Conservation (phyloP, 2,329 filamentous ascomycete species). For the Colletotrichum lupini region DNA sequence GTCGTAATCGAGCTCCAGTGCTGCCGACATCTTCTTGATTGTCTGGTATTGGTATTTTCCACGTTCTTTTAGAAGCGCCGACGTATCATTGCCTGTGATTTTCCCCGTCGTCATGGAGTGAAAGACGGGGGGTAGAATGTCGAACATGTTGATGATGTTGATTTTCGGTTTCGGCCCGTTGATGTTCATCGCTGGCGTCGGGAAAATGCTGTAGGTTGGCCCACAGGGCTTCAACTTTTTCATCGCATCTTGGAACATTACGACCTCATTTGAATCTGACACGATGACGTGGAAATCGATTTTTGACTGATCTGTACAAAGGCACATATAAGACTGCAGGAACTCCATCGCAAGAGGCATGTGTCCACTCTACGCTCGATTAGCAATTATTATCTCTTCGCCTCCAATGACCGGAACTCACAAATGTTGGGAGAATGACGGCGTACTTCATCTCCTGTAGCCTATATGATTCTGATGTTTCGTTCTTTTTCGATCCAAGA, state of each 20-base stretch:
- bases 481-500: background rate
- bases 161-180: conserved; percentile 8
- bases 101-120: background rate
- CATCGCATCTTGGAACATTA: background rate
- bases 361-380: background rate
- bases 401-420: background rate
- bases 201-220: conserved; percentile 17
- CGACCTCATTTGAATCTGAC: conserved; percentile 4
- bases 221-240: conserved; percentile 2
- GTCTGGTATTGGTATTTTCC: conserved; percentile 25
- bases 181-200: background rate
- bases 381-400: background rate
- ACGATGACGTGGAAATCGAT: conserved; percentile 16
- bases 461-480: background rate
- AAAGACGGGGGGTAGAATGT: conserved; percentile 13
- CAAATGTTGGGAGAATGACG: conserved; percentile 25
- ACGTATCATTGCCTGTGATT: conserved; percentile 7
- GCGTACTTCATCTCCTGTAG: background rate
- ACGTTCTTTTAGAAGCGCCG: conserved; percentile 2
- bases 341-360: conserved; percentile 14
- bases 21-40: conserved; percentile 23
- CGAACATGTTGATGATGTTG: conserved; percentile 15
- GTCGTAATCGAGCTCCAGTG: conserved; percentile 5
- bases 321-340: conserved; percentile 23
- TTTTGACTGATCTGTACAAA: conserved; percentile 22